Conservation (phyloP, 495 filamentous ascomycete species). For the Lichenothelia convexa region DNA sequence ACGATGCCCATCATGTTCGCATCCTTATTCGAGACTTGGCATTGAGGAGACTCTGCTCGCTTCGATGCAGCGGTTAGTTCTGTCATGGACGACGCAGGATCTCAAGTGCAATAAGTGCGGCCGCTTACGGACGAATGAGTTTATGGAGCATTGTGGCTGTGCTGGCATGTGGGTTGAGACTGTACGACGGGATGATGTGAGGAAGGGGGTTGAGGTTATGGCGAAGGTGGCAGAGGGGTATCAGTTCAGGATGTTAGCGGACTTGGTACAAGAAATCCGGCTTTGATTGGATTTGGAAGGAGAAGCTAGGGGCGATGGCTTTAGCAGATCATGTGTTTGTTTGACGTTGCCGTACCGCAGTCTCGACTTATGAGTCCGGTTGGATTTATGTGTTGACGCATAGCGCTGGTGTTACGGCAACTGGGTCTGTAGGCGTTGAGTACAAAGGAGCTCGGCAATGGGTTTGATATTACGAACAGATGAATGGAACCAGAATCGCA, state of each 20-base stretch:
- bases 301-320: too few species aligned
- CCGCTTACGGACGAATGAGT: conserved; percentile 61
- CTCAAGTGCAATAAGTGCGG: conserved; percentile 60
- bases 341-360: too few species aligned
- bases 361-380: too few species aligned
- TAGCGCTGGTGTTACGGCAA: too few species aligned
- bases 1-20: conserved; percentile 56
- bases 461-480: too few species aligned
- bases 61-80: conserved; percentile 51
- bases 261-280: conserved; percentile 53
- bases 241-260: conserved; percentile 59
- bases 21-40: conserved; percentile 51
- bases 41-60: conserved; percentile 74
- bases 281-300: too few species aligned
- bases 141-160: conserved; percentile 93
- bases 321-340: too few species aligned
- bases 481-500: too few species aligned
- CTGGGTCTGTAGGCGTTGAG: too few species aligned
- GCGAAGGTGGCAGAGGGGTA: conserved; percentile 59
- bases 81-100: conserved; percentile 79
- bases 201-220: conserved; percentile 47
- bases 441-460: too few species aligned
- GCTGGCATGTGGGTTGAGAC: conserved; percentile 65
- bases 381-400: too few species aligned
- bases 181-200: conserved; percentile 47